phyloP scores from a whole-genome alignment of 495 filamentous ascomycete species.

The Daldinia vernicosa region DNA sequence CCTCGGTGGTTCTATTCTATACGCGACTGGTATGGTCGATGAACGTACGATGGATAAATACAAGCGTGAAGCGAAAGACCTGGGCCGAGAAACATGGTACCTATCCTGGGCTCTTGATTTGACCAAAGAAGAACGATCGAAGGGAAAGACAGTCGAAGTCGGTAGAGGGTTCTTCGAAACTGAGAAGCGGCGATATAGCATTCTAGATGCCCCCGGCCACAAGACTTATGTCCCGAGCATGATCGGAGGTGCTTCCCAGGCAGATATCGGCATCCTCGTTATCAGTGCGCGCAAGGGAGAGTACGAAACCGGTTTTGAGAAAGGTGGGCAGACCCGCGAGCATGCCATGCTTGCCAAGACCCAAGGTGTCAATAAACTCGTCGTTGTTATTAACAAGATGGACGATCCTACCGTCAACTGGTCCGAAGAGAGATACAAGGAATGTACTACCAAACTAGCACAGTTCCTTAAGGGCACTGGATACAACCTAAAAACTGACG shows the following conservation, averaged over 20 bases:
- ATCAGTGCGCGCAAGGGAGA: conserved; percentile 98
- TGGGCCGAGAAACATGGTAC: conserved; percentile 97
- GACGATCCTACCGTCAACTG: conserved; percentile 96
- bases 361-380: conserved; percentile 94
- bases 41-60: conserved; percentile 98
- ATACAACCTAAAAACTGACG: conserved; percentile 89
- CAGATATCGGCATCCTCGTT: conserved; percentile 94
- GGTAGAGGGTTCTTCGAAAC: conserved; percentile 97
- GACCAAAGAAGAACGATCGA: conserved; percentile 92
- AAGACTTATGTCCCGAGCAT: conserved; percentile 96
- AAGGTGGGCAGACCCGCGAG: conserved; percentile 96
- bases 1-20: conserved; percentile 89
- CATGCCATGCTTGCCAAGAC: conserved; percentile 97
- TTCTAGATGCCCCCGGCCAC: conserved; percentile 95
- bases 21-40: conserved; percentile 97
- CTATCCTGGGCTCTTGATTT: conserved; percentile 97
- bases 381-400: conserved; percentile 97
- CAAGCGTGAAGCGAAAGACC: conserved; percentile 93
- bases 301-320: conserved; percentile 99
- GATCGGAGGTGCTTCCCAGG: conserved; percentile 96
- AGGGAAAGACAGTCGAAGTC: conserved; percentile 99
- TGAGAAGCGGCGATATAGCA: conserved; percentile 85
- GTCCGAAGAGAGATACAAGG: conserved; percentile 89
- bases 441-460: conserved; percentile 88
- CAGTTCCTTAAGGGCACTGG: conserved; percentile 90